A percentile compares a stretch with the other conserved stretches of the same genome.
Evolutionary conservation across 805 yeast genomes (phyloP).

Genomic region (Metschnikowia continentalis): DNA sequence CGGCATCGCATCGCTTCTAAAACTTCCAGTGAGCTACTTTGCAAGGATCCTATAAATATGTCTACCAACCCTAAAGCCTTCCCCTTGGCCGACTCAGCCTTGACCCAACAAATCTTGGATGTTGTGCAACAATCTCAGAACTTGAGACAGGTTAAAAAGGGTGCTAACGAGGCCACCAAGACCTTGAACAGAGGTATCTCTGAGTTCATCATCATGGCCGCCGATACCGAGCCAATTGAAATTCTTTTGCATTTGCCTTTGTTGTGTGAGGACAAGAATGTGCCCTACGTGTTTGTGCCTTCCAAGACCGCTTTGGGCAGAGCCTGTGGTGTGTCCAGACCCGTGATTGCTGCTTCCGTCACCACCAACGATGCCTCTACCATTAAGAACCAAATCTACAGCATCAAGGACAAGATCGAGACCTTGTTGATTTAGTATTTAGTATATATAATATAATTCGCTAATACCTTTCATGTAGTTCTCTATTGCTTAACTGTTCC

Average conservation of each 20-base stretch:
- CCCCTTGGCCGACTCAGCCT: slow-evolving; percentile 95
- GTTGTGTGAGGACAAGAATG: slow-evolving; percentile 98
- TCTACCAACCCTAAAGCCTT: slow-evolving; percentile 96
- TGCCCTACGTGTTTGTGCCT: slow-evolving; percentile 98
- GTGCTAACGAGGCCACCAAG: slow-evolving; percentile 99
- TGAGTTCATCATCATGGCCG: slow-evolving; percentile 99
- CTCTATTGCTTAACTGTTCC: too few species aligned
- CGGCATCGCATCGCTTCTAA: slow-evolving; percentile 4
- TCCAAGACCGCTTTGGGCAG: slow-evolving; percentile 98
- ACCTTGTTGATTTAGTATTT: slow-evolving; percentile 74
- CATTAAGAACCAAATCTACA: slow-evolving; percentile 93
- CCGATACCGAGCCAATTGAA: slow-evolving; percentile 99
- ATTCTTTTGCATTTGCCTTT: slow-evolving; percentile 95
- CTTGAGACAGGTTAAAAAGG: slow-evolving; percentile 97
- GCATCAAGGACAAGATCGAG: slow-evolving; percentile 98
- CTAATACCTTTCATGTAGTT: neutral
- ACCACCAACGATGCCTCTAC: slow-evolving; percentile 98
- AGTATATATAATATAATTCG: neutral
- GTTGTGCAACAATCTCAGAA: slow-evolving; percentile 97
- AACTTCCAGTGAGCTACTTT: slow-evolving; percentile 22
- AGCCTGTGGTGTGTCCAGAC: slow-evolving; percentile 99
- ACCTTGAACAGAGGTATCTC: slow-evolving; percentile 99
- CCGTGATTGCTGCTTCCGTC: slow-evolving; percentile 97
- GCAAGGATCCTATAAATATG: slow-evolving; percentile 45
- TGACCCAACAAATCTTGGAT: slow-evolving; percentile 94